Conservation (phyloP, 78 protist species). For the Speleostelium caveatum region DNA sequence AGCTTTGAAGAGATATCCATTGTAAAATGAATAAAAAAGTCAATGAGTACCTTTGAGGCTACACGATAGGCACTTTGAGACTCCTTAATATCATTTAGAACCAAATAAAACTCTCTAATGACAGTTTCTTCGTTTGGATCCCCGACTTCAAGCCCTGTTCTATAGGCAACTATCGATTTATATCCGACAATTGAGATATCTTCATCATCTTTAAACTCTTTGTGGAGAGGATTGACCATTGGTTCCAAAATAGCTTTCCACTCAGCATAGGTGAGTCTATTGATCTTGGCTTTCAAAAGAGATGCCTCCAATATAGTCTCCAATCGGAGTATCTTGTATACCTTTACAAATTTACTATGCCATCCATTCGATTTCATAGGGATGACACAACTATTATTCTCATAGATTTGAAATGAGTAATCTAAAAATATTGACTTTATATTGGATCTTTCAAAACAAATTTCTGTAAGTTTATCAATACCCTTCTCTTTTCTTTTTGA, state of each 20-base stretch:
- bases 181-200: slow-evolving; percentile 25
- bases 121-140: neutral
- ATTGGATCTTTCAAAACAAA: slow-evolving; percentile 9
- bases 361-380: slow-evolving; percentile 2
- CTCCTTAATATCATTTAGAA: neutral
- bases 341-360: slow-evolving; percentile 25
- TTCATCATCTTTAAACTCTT: neutral
- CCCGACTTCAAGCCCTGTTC: slow-evolving; percentile 27
- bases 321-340: slow-evolving; percentile 26
- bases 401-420: slow-evolving; percentile 13
- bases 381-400: neutral
- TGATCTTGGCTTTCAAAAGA: neutral
- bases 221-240: neutral
- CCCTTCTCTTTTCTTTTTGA: slow-evolving; percentile 8
- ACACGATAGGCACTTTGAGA: neutral
- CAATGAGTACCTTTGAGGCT: slow-evolving; percentile 21
- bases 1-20: slow-evolving; percentile 13
- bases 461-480: neutral
- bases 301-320: slow-evolving; percentile 30
- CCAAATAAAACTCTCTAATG: neutral
- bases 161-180: slow-evolving; percentile 58
- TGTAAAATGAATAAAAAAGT: slow-evolving; percentile 42
- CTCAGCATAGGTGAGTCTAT: neutral
- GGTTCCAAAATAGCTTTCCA: slow-evolving; percentile 11
- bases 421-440: slow-evolving; percentile 37